Evolutionary conservation across 768 basidiomycete genomes (phyloP).

Genomic region (Paxillus ammoniavirescens): DNA sequence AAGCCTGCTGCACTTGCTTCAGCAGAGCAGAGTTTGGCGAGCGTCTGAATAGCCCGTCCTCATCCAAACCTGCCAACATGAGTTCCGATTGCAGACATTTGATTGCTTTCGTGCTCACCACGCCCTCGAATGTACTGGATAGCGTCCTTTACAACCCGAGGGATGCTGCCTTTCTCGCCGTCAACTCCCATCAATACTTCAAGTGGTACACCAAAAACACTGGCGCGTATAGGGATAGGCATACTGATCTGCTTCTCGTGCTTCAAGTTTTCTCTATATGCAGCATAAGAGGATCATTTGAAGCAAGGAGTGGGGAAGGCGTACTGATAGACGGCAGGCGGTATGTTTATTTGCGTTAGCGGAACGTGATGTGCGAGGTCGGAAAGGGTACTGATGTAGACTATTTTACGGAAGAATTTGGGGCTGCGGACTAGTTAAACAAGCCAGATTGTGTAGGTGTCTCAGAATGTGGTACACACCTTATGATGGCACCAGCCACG

Average conservation of each 20-base stretch:
- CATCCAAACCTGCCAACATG: constrained; percentile 45
- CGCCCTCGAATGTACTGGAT: constrained; percentile 68
- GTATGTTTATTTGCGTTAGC: constrained; percentile 84
- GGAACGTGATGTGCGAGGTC: constrained; percentile 76
- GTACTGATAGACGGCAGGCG: constrained; percentile 79
- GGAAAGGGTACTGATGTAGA: constrained; percentile 74
- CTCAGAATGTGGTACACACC: constrained; percentile 38
- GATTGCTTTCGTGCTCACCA: constrained; percentile 27
- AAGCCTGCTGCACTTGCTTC: constrained; percentile 76
- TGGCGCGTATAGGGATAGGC: constrained; percentile 59
- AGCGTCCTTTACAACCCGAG: constrained; percentile 74
- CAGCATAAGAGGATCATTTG: not conserved
- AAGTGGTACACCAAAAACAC: constrained; percentile 76
- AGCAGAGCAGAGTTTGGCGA: constrained; percentile 71
- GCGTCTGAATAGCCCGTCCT: constrained; percentile 82
- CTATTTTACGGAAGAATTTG: constrained; percentile 86
- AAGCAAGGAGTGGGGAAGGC: constrained; percentile 26
- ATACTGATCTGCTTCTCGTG: constrained; percentile 68
- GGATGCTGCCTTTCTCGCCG: constrained; percentile 82
- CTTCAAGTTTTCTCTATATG: constrained; percentile 71
- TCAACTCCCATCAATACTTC: constrained; percentile 82
- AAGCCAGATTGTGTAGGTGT: not conserved
- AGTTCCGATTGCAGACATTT: not conserved
- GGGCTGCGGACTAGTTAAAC: constrained; percentile 48
- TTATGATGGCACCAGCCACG: constrained; percentile 83